Percentiles rank a stretch among this genome's conserved stretches.
Evolutionary conservation across 2,329 filamentous ascomycete genomes (phyloP).

Genomic region (Arthrinium phaeospermum): DNA sequence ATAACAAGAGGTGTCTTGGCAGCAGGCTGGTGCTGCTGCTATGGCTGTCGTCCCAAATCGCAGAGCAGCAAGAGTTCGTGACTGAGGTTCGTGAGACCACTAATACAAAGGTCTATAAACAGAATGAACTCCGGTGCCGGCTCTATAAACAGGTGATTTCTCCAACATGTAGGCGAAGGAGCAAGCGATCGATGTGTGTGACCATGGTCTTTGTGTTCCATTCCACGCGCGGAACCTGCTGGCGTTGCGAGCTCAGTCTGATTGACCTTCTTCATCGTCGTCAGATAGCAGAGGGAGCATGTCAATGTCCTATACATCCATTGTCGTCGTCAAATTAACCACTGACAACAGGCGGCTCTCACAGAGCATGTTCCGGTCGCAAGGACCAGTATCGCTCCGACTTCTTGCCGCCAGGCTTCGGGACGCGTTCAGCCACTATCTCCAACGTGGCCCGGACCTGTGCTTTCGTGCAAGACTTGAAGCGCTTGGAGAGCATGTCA

Average conservation of each 20-base stretch:
- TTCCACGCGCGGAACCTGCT: background rate
- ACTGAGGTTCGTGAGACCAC: background rate
- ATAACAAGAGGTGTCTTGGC: background rate
- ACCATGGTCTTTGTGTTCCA: background rate
- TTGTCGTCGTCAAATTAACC: background rate
- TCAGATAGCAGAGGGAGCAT: background rate
- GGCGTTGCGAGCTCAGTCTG: background rate
- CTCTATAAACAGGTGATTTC: constrained; percentile 1
- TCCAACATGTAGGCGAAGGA: background rate
- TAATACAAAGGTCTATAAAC: background rate
- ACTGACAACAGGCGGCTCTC: background rate
- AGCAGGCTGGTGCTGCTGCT: background rate
- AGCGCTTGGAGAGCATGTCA: constrained; percentile 76
- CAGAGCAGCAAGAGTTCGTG: background rate
- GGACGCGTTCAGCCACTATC: constrained; percentile 64
- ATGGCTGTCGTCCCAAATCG: background rate
- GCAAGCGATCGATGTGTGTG: background rate
- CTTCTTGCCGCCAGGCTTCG: constrained; percentile 52
- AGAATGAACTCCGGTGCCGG: background rate
- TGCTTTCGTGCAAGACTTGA: constrained; percentile 72
- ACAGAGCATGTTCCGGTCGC: constrained; percentile 27
- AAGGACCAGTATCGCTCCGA: constrained; percentile 57
- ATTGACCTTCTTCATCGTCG: too few relatives aligned
- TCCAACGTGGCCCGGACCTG: constrained; percentile 75
- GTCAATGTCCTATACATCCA: background rate